Evolutionary conservation across 805 yeast species (phyloP).

Genomic region (Kodamaea hsintzibuensis): DNA sequence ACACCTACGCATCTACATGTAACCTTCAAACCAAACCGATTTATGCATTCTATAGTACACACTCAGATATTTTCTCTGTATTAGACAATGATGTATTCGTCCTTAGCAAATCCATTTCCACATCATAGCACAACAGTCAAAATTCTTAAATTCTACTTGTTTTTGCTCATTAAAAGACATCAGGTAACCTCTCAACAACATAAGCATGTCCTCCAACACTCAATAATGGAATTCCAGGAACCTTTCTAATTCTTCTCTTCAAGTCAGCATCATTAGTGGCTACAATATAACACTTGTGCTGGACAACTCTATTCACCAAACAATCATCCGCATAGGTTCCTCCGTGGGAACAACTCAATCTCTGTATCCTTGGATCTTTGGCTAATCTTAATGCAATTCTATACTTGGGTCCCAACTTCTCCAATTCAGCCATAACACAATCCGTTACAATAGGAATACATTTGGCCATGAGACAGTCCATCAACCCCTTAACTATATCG

Average conservation of each 20-base stretch:
- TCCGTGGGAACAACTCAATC: constrained; percentile 86
- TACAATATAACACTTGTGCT: constrained; percentile 94
- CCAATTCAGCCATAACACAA: constrained; percentile 97
- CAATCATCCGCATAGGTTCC: constrained; percentile 99
- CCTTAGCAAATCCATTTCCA: no score
- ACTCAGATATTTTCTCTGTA: neutral
- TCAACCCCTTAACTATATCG: constrained; percentile 93
- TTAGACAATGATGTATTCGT: no score
- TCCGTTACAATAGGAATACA: constrained; percentile 95
- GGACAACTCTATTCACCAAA: constrained; percentile 86
- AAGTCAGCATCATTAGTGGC: constrained; percentile 98
- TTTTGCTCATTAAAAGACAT: constrained; percentile 58
- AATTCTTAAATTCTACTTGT: no score
- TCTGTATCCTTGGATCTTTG: constrained; percentile 85
- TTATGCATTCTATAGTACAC: constrained; percentile 2
- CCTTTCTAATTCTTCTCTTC: constrained; percentile 90
- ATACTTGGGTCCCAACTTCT: constrained; percentile 91
- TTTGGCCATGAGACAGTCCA: constrained; percentile 93
- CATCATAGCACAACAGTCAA: no score
- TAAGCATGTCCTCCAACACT: constrained; percentile 94
- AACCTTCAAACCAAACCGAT: neutral
- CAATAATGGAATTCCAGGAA: constrained; percentile 96
- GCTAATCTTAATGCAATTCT: constrained; percentile 92
- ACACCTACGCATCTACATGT: neutral
- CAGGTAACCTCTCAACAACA: constrained; percentile 93